These are phyloP conservation scores for Tolypocladium ophioglossoides DNA, from an alignment of 2,329 filamentous ascomycete species.

Conservation along the genomic window DNA sequence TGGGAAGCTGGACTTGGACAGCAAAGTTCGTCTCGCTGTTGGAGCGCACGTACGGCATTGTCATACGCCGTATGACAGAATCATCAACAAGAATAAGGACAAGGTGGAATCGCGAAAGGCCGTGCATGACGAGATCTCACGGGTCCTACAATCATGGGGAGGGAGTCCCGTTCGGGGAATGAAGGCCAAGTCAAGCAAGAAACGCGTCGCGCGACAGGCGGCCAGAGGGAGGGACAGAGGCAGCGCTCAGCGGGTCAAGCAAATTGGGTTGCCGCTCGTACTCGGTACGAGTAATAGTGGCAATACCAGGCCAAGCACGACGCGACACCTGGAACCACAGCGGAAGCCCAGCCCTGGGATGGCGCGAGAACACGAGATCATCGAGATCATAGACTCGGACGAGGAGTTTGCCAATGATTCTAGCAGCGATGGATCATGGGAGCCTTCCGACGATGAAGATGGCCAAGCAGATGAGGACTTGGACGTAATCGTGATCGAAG, in stretches of 20 bases:
- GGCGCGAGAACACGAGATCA: background rate
- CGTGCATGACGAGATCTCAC: slow-evolving; percentile 1
- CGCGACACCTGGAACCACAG: background rate
- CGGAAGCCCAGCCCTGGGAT: background rate
- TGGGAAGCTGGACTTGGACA: slow-evolving; percentile 21
- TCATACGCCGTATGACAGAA: slow-evolving; percentile 34
- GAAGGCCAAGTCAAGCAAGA: background rate
- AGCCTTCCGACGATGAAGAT: background rate
- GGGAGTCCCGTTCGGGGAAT: background rate
- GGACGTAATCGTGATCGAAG: background rate
- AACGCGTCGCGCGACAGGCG: background rate
- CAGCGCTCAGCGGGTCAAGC: background rate
- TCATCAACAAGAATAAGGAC: slow-evolving; percentile 10
- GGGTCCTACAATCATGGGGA: slow-evolving; percentile 5
- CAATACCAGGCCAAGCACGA: background rate
- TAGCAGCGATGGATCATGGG: background rate
- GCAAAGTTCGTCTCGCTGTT: slow-evolving; percentile 34
- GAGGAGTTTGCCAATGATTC: background rate
- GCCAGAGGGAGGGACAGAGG: background rate
- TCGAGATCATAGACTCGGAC: background rate
- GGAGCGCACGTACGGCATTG: slow-evolving; percentile 37
- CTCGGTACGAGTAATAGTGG: no score
- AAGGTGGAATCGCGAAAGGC: slow-evolving; percentile 4
- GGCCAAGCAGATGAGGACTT: background rate
- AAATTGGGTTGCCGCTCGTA: background rate